These are phyloP conservation scores for Yarrowia sp. DNA, from an alignment of 805 yeast genomes.

Conservation along the genomic window DNA sequence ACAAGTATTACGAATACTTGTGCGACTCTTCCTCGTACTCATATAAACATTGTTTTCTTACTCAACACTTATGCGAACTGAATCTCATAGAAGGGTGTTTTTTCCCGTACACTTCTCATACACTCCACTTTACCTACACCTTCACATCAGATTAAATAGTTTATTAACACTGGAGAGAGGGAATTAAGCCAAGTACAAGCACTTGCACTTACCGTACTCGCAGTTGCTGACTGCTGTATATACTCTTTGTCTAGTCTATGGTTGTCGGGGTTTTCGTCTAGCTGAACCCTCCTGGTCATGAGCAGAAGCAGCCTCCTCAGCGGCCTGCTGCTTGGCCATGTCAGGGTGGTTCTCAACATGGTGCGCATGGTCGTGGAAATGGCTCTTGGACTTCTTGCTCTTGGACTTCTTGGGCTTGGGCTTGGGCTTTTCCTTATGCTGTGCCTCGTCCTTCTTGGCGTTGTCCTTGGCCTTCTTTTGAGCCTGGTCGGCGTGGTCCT, in stretches of 20 bases:
- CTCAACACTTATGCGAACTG: too few species aligned
- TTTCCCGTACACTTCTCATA: too few species aligned
- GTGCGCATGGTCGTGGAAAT: conserved; percentile 21
- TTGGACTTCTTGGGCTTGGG: conserved; percentile 7
- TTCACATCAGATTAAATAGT: conserved; percentile 1
- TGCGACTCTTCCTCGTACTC: too few species aligned
- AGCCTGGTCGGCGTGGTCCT: conserved; percentile 24
- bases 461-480: conserved; percentile 21
- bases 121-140: too few species aligned
- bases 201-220: too few species aligned
- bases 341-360: conserved; percentile 18
- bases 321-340: conserved; percentile 9
- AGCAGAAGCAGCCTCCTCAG: conserved; percentile 18
- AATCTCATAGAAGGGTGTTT: too few species aligned
- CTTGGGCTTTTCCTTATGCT: conserved; percentile 11
- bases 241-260: conserved; percentile 26
- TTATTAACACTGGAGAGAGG: conserved; percentile 15
- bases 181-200: neutral
- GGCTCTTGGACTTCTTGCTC: conserved; percentile 1
- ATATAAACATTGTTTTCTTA: too few species aligned
- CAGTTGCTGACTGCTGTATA: too few species aligned
- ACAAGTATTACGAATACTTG: too few species aligned
- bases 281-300: conserved; percentile 25
- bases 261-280: conserved; percentile 17
- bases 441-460: conserved; percentile 10